Percentiles rank a stretch among this genome's conserved stretches.
Conservation (phyloP, 2,329 filamentous ascomycete genomes). For the Immersiporthe knoxdaviesiana region DNA sequence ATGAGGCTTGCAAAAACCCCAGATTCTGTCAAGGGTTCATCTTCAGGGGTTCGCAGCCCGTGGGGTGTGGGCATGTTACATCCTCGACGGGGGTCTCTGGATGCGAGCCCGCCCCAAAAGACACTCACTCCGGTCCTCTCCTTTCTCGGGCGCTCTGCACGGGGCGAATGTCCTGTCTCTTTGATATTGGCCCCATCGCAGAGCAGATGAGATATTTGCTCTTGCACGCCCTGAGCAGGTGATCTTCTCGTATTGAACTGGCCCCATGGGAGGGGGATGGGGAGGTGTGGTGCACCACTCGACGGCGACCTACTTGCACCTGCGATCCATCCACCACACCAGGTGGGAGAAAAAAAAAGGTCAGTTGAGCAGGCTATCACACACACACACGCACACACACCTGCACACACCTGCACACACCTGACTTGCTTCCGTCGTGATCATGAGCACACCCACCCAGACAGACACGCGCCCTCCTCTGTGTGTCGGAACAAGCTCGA, state of each 20-base stretch:
- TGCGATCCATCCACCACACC: neutral
- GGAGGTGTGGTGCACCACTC: too few relatives aligned
- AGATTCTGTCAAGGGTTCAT: constrained; percentile 28
- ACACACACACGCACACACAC: neutral
- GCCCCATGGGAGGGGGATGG: neutral
- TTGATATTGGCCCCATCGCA: constrained; percentile 10
- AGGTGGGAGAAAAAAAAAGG: neutral
- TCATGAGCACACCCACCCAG: neutral
- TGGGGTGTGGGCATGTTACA: constrained; percentile 31
- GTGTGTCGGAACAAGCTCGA: neutral
- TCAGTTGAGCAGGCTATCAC: constrained; percentile 9
- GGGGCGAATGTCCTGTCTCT: neutral
- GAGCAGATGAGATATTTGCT: constrained; percentile 6
- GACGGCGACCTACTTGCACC: constrained; percentile 2
- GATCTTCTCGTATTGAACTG: neutral
- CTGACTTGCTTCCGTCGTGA: neutral
- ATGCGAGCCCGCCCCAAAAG: neutral
- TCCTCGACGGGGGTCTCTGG: constrained; percentile 14
- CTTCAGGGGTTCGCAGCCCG: constrained; percentile 28
- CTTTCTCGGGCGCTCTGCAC: neutral
- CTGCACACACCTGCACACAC: neutral
- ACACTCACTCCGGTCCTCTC: neutral
- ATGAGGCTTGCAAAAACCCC: constrained; percentile 26
- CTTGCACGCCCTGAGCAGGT: neutral
- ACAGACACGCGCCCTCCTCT: neutral